Evolutionary conservation across 108 stramenopile genomes (phyloP).

Genomic region (Schizochytrium sp.): DNA sequence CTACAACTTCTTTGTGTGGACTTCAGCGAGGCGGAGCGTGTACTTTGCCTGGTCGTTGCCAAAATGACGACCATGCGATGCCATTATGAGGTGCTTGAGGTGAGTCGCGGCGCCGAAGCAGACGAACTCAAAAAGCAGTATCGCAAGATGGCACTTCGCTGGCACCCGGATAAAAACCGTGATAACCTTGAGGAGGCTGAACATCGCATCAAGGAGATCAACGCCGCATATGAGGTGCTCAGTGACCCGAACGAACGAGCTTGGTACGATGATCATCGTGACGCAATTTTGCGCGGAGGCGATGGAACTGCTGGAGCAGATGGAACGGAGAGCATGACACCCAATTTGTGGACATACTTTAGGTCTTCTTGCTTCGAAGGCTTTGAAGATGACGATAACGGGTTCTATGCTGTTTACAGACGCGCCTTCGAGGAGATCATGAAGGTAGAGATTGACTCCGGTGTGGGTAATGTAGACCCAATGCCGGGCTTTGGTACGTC

Average conservation of each 20-base stretch:
- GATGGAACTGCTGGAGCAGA: slow-evolving; percentile 61
- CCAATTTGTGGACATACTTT: slow-evolving; percentile 64
- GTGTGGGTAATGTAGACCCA: background rate
- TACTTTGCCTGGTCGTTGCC: background rate
- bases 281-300: slow-evolving; percentile 64
- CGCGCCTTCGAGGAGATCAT: slow-evolving; percentile 59
- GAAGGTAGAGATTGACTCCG: slow-evolving; percentile 19
- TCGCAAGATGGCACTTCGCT: slow-evolving; percentile 62
- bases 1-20: no score
- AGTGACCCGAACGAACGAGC: slow-evolving; percentile 68
- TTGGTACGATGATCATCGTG: slow-evolving; percentile 71
- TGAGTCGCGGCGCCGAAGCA: slow-evolving; percentile 8
- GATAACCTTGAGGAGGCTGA: slow-evolving; percentile 60
- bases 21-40: no score
- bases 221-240: slow-evolving; percentile 67
- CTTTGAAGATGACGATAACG: slow-evolving; percentile 64
- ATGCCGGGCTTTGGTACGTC: slow-evolving; percentile 40
- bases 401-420: slow-evolving; percentile 65
- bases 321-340: background rate
- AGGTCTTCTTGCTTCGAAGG: slow-evolving; percentile 58
- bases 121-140: slow-evolving; percentile 65
- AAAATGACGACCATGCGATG: slow-evolving; percentile 44
- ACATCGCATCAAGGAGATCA: slow-evolving; percentile 62
- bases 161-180: slow-evolving; percentile 71
- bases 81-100: slow-evolving; percentile 58